Conservation (phyloP, 2,329 filamentous ascomycete species). For the Xylaria sp. region DNA sequence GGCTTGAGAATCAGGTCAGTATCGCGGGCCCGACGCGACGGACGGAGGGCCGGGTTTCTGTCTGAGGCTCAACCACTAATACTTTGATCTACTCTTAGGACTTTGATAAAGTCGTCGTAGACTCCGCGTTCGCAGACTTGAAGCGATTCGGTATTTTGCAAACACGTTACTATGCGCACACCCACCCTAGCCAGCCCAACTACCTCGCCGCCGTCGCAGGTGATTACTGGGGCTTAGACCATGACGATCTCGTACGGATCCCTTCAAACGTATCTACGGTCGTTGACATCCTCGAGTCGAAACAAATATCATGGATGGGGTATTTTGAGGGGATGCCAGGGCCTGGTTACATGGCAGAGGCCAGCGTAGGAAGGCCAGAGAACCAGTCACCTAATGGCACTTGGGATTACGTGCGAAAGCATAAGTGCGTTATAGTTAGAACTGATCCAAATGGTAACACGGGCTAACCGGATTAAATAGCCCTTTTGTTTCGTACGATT, state of each 20-base stretch:
- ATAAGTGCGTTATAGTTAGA: constrained; percentile 49
- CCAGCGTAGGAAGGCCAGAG: constrained; percentile 48
- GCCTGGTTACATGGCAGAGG: constrained; percentile 59
- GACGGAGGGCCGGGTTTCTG: neutral
- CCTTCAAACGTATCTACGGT: constrained; percentile 59
- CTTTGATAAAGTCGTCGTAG: constrained; percentile 54
- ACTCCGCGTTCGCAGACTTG: constrained; percentile 55
- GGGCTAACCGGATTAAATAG: constrained; percentile 41
- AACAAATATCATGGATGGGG: constrained; percentile 56
- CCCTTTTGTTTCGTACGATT: constrained; percentile 58
- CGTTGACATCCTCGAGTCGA: constrained; percentile 58
- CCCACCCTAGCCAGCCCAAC: constrained; percentile 59
- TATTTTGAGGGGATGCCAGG: constrained; percentile 60
- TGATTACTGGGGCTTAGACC: constrained; percentile 61
- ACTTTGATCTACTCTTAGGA: constrained; percentile 50
- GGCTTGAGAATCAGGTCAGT: constrained; percentile 58
- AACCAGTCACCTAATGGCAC: constrained; percentile 43
- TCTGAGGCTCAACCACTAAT: constrained; percentile 27
- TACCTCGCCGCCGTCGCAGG: constrained; percentile 59
- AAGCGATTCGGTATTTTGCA: constrained; percentile 58
- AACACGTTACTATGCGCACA: constrained; percentile 59
- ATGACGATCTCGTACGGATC: constrained; percentile 57
- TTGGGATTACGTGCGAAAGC: constrained; percentile 55
- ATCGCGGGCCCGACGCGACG: neutral
- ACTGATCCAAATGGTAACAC: neutral